These are phyloP conservation scores for Penicillium canescens DNA, from an alignment of 495 filamentous ascomycete genomes.

Conservation along the genomic window DNA sequence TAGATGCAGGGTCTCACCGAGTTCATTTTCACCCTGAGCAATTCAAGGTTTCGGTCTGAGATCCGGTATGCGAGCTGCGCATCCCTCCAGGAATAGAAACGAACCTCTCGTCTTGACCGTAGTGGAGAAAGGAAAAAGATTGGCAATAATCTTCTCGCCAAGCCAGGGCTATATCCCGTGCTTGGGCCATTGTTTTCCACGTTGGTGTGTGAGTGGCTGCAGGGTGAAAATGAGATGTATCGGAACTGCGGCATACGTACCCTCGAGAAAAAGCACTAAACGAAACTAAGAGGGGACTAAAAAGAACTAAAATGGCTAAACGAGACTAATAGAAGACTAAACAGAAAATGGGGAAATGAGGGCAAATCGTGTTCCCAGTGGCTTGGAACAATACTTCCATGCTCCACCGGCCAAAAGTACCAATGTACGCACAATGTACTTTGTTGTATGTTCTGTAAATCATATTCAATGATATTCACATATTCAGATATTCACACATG, in stretches of 20 bases:
- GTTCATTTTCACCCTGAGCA: background rate
- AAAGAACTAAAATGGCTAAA: too few species aligned
- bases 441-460: background rate
- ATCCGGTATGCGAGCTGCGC: background rate
- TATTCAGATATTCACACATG: background rate
- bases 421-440: background rate
- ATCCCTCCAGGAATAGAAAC: background rate
- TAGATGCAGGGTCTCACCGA: background rate
- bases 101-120: background rate
- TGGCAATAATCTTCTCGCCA: too few species aligned
- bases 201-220: background rate
- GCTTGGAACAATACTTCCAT: conserved; percentile 23
- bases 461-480: background rate
- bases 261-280: background rate
- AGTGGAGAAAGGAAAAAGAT: background rate
- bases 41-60: conserved; percentile 3
- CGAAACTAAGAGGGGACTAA: background rate
- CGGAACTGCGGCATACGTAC: background rate
- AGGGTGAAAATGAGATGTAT: background rate
- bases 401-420: conserved; percentile 17
- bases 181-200: background rate
- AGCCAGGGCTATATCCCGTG: background rate
- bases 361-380: conserved; percentile 16
- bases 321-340: background rate
- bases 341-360: background rate